Evolutionary conservation across 345 rosid genomes (phyloP).

Genomic region (Eutrema heterophyllum): DNA sequence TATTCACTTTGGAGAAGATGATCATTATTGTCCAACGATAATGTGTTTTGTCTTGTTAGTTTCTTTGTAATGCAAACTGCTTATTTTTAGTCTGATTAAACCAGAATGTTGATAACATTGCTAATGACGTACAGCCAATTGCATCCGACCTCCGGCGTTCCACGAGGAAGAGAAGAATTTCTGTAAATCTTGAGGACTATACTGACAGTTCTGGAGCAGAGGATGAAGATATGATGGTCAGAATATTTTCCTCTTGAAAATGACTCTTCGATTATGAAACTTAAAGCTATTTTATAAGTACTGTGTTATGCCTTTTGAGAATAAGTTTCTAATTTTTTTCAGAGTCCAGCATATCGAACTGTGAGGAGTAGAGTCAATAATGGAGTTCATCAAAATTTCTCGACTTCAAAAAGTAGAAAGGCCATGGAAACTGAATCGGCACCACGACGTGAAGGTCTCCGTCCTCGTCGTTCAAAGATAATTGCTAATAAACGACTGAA

Average conservation of each 20-base stretch:
- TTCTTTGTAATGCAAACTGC: background rate
- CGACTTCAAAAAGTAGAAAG: constrained; percentile 56
- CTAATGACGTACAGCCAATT: constrained; percentile 49
- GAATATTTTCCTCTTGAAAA: constrained; percentile 21
- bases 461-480: constrained; percentile 81
- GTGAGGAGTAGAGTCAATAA: constrained; percentile 53
- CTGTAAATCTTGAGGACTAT: constrained; percentile 77
- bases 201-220: constrained; percentile 92
- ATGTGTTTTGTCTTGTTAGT: background rate
- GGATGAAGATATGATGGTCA: constrained; percentile 93
- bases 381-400: constrained; percentile 53
- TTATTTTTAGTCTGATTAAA: constrained; percentile 17
- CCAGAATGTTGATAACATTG: constrained; percentile 19
- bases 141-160: constrained; percentile 92
- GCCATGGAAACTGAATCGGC: constrained; percentile 43
- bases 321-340: constrained; percentile 27
- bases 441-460: constrained; percentile 98
- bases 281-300: constrained; percentile 4
- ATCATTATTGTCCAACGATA: background rate
- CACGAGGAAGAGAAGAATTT: constrained; percentile 79
- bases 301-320: constrained; percentile 10
- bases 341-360: constrained; percentile 60
- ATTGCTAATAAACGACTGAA: constrained; percentile 44
- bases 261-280: background rate
- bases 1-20: constrained; percentile 2